Evolutionary conservation across 805 yeast genomes (phyloP).

Genomic region (Lipomyces sp.): DNA sequence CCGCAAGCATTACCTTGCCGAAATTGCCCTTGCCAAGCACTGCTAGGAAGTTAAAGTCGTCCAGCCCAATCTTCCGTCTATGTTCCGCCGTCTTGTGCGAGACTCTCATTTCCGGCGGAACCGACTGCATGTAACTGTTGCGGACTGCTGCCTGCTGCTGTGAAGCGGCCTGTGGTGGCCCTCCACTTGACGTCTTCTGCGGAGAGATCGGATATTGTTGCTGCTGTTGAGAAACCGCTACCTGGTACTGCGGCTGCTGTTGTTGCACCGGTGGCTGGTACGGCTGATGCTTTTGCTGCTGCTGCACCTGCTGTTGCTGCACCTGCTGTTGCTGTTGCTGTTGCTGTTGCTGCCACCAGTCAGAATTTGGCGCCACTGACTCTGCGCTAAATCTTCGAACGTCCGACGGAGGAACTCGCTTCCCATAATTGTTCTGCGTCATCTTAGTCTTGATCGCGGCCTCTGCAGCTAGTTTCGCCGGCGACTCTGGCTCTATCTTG

Average conservation of each 20-base stretch:
- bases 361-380: no score
- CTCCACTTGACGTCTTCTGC: no score
- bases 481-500: no score
- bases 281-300: constrained; percentile 2
- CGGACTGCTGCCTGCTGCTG: neutral
- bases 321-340: no score
- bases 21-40: constrained; percentile 98
- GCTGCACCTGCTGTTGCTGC: constrained; percentile 2
- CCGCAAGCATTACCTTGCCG: constrained; percentile 97
- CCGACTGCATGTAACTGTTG: no score
- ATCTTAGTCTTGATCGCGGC: no score
- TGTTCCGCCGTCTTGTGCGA: constrained; percentile 46
- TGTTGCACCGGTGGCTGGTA: neutral
- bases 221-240: neutral
- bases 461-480: no score
- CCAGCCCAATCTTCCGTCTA: constrained; percentile 68
- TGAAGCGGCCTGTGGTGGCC: no score
- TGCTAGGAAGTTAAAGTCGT: constrained; percentile 90
- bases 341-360: no score
- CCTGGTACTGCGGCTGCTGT: neutral
- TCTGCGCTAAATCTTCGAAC: neutral
- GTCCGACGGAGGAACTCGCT: no score
- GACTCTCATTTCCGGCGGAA: constrained; percentile 1
- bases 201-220: neutral
- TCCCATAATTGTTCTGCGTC: no score